Conservation (phyloP, 495 filamentous ascomycete genomes). For the Daldinia concentrica region DNA sequence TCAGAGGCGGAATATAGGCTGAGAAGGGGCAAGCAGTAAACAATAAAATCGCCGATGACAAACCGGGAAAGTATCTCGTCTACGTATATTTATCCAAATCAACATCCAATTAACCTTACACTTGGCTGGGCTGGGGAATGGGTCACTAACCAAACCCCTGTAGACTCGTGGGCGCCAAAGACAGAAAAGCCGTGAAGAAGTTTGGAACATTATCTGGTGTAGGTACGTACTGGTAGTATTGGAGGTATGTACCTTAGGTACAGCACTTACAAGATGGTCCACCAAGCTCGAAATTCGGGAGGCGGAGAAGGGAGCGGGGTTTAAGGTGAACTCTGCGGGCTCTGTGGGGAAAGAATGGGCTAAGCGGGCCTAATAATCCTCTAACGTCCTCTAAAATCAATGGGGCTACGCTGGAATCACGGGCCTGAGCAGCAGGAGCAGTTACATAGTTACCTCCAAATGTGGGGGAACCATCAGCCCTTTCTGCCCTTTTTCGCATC, state of each 20-base stretch:
- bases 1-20: conserved; percentile 39
- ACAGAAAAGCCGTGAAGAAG: conserved; percentile 4
- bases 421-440: conserved; percentile 22
- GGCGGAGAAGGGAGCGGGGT: neutral
- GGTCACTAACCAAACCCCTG: conserved; percentile 20
- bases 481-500: conserved; percentile 31
- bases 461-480: conserved; percentile 31
- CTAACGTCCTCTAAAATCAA: neutral
- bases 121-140: conserved; percentile 30
- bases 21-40: conserved; percentile 27
- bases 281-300: neutral
- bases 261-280: neutral
- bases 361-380: conserved; percentile 21
- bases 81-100: conserved; percentile 42
- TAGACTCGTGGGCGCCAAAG: conserved; percentile 10
- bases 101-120: conserved; percentile 37
- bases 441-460: conserved; percentile 5
- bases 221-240: neutral
- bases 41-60: conserved; percentile 29
- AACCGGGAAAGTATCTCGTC: conserved; percentile 37
- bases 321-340: conserved; percentile 6
- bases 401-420: conserved; percentile 29
- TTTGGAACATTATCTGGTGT: conserved; percentile 2
- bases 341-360: conserved; percentile 2
- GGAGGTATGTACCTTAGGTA: neutral